Percentiles rank a stretch among this genome's conserved stretches.
Conservation (phyloP, 371 early-diverging fungal species). For the Apophysomyces variabilis region DNA sequence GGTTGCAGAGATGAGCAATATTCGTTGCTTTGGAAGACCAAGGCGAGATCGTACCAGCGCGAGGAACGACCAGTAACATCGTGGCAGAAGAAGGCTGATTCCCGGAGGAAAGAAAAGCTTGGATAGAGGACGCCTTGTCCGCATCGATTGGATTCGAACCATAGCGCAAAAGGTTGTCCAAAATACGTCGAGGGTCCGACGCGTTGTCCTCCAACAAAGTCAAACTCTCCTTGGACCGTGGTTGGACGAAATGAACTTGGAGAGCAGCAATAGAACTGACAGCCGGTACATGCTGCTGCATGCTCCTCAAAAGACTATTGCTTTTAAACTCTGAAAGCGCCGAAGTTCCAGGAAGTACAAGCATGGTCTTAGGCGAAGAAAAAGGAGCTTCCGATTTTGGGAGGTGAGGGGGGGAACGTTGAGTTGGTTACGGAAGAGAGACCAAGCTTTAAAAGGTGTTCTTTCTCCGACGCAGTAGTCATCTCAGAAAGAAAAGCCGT, state of each 20-base stretch:
- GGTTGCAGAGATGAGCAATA: constrained; percentile 88
- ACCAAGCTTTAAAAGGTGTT: too few species aligned
- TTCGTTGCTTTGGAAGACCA: constrained; percentile 99
- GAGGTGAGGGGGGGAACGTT: background rate
- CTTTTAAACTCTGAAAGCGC: constrained; percentile 77
- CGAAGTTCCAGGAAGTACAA: constrained; percentile 78
- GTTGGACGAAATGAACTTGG: constrained; percentile 76
- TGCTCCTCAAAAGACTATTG: constrained; percentile 53
- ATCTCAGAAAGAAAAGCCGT: constrained; percentile 4
- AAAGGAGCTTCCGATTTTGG: background rate
- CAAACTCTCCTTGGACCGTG: constrained; percentile 43
- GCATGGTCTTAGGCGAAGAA: constrained; percentile 49
- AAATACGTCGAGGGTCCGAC: constrained; percentile 49
- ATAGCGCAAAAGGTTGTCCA: constrained; percentile 50
- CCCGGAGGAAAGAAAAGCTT: constrained; percentile 39
- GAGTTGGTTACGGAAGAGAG: too few species aligned
- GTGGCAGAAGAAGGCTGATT: constrained; percentile 38
- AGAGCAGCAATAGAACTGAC: constrained; percentile 60
- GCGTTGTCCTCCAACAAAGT: constrained; percentile 34
- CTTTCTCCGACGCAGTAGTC: background rate
- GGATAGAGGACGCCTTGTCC: constrained; percentile 39
- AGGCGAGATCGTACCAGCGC: constrained; percentile 96
- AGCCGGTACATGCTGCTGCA: constrained; percentile 57
- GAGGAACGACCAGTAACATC: constrained; percentile 76
- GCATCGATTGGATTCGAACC: constrained; percentile 45